Percentiles rank a stretch among this genome's conserved stretches.
phyloP scores from a whole-genome alignment of 208 protist species.

The Acanthamoeba culbertsoni region DNA sequence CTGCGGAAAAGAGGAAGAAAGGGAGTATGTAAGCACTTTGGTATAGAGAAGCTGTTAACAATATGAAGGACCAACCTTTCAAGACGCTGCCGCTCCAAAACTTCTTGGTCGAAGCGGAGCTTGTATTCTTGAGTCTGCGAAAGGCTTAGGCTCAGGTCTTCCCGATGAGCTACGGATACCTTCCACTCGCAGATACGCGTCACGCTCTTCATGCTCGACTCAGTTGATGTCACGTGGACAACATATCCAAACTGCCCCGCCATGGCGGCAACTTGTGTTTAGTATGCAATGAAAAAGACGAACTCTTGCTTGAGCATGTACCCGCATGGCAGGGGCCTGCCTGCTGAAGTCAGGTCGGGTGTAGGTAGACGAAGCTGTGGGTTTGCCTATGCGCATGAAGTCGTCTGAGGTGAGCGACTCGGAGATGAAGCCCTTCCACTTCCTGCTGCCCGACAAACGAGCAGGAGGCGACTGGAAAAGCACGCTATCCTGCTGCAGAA shows the following conservation, averaged over 20 bases:
- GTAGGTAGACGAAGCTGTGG: not conserved
- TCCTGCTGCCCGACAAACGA: not conserved
- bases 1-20: not conserved
- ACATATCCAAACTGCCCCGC: not conserved
- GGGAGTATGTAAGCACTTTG: too few species aligned
- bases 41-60: not conserved
- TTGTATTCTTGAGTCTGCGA: not conserved
- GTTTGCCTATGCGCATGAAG: constrained; percentile 1
- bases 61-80: not conserved
- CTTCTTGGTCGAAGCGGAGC: not conserved
- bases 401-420: not conserved
- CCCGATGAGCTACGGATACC: not conserved
- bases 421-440: constrained; percentile 29
- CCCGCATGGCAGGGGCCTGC: not conserved
- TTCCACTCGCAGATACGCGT: constrained; percentile 14
- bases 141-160: constrained; percentile 16
- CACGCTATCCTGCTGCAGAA: not conserved
- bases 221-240: not conserved
- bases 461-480: constrained; percentile 25
- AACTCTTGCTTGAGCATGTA: not conserved
- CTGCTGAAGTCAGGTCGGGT: not conserved
- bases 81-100: not conserved
- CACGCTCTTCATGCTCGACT: not conserved
- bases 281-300: not conserved
- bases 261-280: not conserved